These are phyloP conservation scores for Carallia brachiata DNA, from an alignment of 345 rosid species.

Conservation along the genomic window DNA sequence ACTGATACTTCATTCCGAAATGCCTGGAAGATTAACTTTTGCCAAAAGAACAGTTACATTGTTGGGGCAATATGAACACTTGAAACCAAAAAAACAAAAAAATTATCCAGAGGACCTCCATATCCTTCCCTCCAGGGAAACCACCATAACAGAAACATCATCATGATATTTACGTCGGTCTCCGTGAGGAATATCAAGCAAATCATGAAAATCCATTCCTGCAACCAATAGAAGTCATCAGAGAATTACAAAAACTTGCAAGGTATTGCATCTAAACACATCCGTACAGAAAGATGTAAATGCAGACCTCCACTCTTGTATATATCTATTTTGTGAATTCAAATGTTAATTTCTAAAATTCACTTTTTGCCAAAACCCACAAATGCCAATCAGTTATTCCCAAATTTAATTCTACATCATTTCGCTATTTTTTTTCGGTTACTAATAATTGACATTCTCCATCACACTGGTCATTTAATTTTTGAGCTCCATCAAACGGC, in stretches of 20 bases:
- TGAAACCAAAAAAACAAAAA: slow-evolving; percentile 12
- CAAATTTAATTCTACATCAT: not conserved
- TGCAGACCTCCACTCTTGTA: too few relatives aligned
- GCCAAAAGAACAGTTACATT: slow-evolving; percentile 33
- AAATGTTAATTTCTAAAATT: too few relatives aligned
- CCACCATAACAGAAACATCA: slow-evolving; percentile 96
- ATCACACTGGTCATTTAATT: too few relatives aligned
- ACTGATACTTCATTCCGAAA: slow-evolving; percentile 33
- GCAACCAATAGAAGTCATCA: slow-evolving; percentile 17
- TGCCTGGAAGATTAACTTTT: slow-evolving; percentile 39
- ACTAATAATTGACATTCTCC: not conserved
- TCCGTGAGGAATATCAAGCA: slow-evolving; percentile 90
- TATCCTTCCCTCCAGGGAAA: slow-evolving; percentile 92
- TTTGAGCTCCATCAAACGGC: too few relatives aligned
- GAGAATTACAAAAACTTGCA: not conserved
- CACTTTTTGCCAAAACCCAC: too few relatives aligned
- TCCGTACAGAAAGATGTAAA: not conserved
- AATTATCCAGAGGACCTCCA: slow-evolving; percentile 91
- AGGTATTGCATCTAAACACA: not conserved
- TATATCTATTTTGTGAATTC: too few relatives aligned
- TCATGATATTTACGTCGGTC: slow-evolving; percentile 94
- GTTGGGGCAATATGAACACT: slow-evolving; percentile 20
- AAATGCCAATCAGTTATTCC: too few relatives aligned
- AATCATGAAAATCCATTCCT: slow-evolving; percentile 96
- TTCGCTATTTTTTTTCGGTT: not conserved